A percentile compares a stretch with the other conserved stretches of the same genome.
These are phyloP conservation scores for Umbelopsis sp. DNA, from an alignment of 371 early-diverging fungal genomes.

Conservation along the genomic window DNA sequence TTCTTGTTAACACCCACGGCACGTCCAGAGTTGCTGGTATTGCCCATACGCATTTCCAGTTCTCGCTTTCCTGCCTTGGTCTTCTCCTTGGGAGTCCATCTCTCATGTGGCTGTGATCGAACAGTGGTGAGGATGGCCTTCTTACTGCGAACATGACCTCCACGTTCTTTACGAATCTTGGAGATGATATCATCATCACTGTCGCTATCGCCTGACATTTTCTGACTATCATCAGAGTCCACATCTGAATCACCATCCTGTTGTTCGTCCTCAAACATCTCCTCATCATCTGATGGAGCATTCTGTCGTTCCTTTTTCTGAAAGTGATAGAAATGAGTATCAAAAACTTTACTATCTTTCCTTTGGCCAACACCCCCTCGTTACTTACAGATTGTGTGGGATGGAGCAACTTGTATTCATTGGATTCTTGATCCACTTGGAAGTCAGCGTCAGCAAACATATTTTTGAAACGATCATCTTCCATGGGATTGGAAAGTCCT, in stretches of 20 bases:
- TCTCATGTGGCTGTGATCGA: slow-evolving; percentile 23
- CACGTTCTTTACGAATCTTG: slow-evolving; percentile 52
- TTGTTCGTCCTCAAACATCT: slow-evolving; percentile 50
- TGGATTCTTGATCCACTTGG: slow-evolving; percentile 86
- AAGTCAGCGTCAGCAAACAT: slow-evolving; percentile 93
- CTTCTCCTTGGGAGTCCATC: slow-evolving; percentile 32
- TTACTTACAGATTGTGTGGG: slow-evolving; percentile 54
- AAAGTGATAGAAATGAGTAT: not conserved
- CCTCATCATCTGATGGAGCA: slow-evolving; percentile 30
- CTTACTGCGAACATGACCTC: slow-evolving; percentile 40
- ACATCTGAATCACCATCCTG: slow-evolving; percentile 42
- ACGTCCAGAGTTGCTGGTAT: slow-evolving; percentile 39
- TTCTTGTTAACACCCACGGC: slow-evolving; percentile 27
- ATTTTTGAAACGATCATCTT: slow-evolving; percentile 86
- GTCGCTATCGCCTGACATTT: slow-evolving; percentile 45
- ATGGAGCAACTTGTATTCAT: slow-evolving; percentile 87
- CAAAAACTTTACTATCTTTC: too few species aligned
- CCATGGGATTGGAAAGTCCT: slow-evolving; percentile 53
- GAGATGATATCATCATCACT: slow-evolving; percentile 51
- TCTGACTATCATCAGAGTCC: slow-evolving; percentile 51
- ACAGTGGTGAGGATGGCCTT: slow-evolving; percentile 26
- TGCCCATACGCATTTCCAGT: slow-evolving; percentile 57
- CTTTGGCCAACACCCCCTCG: too few species aligned
- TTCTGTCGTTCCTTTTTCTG: slow-evolving; percentile 31
- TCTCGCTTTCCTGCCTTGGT: slow-evolving; percentile 46